A percentile compares a stretch with the other conserved stretches of the same genome.
Conservation (phyloP, 805 yeast species). For the Kluyveromyces lactis region DNA sequence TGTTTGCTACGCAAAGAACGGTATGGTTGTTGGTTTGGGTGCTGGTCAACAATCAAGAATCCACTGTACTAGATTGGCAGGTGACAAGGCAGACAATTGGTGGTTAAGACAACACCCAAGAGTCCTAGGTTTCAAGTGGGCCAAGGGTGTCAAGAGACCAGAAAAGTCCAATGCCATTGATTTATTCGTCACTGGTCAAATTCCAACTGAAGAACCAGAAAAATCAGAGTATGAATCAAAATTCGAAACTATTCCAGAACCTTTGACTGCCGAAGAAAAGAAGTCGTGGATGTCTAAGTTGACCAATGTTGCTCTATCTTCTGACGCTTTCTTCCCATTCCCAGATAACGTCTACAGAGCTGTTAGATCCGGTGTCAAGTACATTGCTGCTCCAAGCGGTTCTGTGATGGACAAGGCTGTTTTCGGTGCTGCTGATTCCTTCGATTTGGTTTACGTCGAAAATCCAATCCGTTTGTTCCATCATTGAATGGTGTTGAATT, state of each 20-base stretch:
- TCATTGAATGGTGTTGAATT: conserved; percentile 42
- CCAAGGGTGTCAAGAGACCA: conserved; percentile 96
- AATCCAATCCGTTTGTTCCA: conserved; percentile 98
- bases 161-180: conserved; percentile 98
- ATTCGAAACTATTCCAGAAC: conserved; percentile 75
- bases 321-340: conserved; percentile 99
- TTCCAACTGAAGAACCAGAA: conserved; percentile 89
- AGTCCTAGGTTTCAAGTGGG: conserved; percentile 92
- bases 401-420: conserved; percentile 97
- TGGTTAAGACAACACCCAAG: conserved; percentile 98
- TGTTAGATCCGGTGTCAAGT: conserved; percentile 92
- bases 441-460: conserved; percentile 86
- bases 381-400: conserved; percentile 94
- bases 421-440: conserved; percentile 88
- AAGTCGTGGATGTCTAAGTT: conserved; percentile 77
- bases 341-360: conserved; percentile 98
- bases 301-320: conserved; percentile 80
- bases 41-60: conserved; percentile 99
- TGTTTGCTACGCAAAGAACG: conserved; percentile 96
- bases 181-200: conserved; percentile 82
- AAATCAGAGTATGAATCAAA: conserved; percentile 85
- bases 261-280: conserved; percentile 76
- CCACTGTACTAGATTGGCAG: conserved; percentile 98
- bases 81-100: conserved; percentile 99
- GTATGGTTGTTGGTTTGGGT: conserved; percentile 98